Evolutionary conservation across 2,329 filamentous ascomycete species (phyloP).

Genomic region (Coniochaeta hoffmannii): DNA sequence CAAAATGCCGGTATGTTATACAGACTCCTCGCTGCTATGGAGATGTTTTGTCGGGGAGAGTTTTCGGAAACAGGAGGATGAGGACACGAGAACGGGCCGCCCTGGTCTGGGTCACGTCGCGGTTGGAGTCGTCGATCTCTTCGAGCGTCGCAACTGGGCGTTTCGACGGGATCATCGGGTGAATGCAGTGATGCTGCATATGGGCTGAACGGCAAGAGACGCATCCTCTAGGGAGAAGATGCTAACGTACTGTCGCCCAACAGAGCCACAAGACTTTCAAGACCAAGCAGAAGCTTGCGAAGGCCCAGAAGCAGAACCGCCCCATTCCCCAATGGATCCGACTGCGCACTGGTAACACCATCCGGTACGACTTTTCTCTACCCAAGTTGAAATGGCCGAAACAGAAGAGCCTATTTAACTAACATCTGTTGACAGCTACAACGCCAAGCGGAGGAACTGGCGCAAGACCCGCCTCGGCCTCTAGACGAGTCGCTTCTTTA

Average conservation of each 20-base stretch:
- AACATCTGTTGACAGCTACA: slow-evolving; percentile 63
- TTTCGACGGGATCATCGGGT: neutral
- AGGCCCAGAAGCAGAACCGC: slow-evolving; percentile 99
- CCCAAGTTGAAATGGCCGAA: slow-evolving; percentile 3
- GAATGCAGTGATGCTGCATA: neutral
- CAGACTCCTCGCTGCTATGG: neutral
- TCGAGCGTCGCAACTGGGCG: neutral
- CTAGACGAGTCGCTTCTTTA: slow-evolving; percentile 58
- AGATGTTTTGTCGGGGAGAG: neutral
- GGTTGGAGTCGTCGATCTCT: neutral
- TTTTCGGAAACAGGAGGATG: neutral
- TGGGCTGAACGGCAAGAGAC: too few species aligned
- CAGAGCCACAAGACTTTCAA: slow-evolving; percentile 99
- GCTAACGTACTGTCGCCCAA: slow-evolving; percentile 12
- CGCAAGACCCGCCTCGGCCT: slow-evolving; percentile 99
- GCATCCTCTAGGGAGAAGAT: neutral
- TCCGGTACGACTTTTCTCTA: slow-evolving; percentile 65
- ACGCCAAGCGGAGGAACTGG: slow-evolving; percentile 99
- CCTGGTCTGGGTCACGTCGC: neutral
- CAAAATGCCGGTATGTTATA: slow-evolving; percentile 32
- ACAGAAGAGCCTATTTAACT: neutral
- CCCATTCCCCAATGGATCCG: slow-evolving; percentile 99
- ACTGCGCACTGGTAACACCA: slow-evolving; percentile 96
- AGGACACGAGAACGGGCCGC: neutral
- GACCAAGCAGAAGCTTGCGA: slow-evolving; percentile 99